phyloP scores from a whole-genome alignment of 768 basidiomycete species.

The Kwoniella mangroviensis region DNA sequence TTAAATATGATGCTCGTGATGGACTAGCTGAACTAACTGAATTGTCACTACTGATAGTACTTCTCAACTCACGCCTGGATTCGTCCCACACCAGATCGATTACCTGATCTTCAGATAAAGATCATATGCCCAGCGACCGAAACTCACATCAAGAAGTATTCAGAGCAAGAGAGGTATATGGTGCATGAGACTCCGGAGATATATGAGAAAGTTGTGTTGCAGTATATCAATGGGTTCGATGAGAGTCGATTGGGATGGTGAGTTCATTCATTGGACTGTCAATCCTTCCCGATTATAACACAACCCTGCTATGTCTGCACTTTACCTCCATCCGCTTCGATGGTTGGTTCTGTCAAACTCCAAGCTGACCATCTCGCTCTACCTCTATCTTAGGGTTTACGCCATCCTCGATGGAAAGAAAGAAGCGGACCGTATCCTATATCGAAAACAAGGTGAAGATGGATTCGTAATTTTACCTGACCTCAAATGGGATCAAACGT shows the following conservation, averaged over 20 bases:
- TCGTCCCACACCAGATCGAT: conserved; percentile 44
- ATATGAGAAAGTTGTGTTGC: conserved; percentile 72
- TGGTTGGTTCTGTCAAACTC: too few relatives aligned
- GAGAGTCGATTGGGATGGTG: conserved; percentile 80
- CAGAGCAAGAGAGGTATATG: conserved; percentile 71
- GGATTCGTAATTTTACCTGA: conserved; percentile 86
- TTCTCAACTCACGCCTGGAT: conserved; percentile 79
- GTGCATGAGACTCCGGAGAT: conserved; percentile 81
- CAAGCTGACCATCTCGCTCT: not conserved
- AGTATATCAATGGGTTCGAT: conserved; percentile 79
- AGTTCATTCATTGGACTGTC: conserved; percentile 13
- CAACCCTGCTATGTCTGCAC: too few relatives aligned
- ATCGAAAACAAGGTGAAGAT: conserved; percentile 62
- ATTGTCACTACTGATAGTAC: conserved; percentile 64
- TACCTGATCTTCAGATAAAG: conserved; percentile 78
- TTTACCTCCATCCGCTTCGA: not conserved
- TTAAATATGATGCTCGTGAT: not conserved
- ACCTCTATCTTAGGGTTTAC: conserved; percentile 68
- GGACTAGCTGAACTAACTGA: not conserved
- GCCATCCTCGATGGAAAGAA: conserved; percentile 78
- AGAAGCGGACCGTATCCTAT: conserved; percentile 75
- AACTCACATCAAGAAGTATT: conserved; percentile 87
- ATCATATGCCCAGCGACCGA: conserved; percentile 88
- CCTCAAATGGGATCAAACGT: conserved; percentile 92
- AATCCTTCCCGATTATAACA: too few relatives aligned